phyloP scores from a whole-genome alignment of 148 eudicot genomes.

The Polygonum maritimum region DNA sequence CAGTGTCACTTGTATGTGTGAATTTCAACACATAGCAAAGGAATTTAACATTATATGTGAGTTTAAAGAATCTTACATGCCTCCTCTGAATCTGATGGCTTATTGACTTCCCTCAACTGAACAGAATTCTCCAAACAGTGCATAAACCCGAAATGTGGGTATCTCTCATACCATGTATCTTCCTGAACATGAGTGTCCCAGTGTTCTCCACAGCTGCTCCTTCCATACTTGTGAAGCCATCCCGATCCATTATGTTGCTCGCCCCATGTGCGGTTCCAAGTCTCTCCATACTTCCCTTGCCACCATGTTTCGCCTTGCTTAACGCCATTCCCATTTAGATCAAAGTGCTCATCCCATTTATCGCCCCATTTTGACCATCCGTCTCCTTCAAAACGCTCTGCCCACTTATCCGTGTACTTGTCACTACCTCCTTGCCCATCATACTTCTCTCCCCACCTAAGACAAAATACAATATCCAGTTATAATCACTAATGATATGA shows the following conservation, averaged over 20 bases:
- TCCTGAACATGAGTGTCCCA: constrained; percentile 84
- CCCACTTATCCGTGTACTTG: constrained; percentile 97
- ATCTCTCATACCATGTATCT: constrained; percentile 85
- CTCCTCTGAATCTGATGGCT: constrained; percentile 36
- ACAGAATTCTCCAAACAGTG: constrained; percentile 74
- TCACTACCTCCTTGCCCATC: constrained; percentile 76
- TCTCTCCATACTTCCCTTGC: constrained; percentile 74
- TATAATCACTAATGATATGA: background rate
- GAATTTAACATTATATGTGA: no score
- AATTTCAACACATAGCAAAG: background rate
- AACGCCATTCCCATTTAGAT: constrained; percentile 45
- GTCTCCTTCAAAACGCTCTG: constrained; percentile 74
- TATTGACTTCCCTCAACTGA: constrained; percentile 60
- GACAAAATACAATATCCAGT: background rate
- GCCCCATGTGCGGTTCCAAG: constrained; percentile 95
- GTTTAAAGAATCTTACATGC: background rate
- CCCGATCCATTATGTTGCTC: constrained; percentile 84
- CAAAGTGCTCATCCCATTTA: constrained; percentile 91
- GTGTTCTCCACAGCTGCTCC: constrained; percentile 80
- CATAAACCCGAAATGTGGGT: constrained; percentile 70
- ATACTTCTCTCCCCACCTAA: constrained; percentile 96
- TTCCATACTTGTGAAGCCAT: constrained; percentile 92
- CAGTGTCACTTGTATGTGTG: background rate
- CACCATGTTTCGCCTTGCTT: constrained; percentile 97
- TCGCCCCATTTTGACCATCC: constrained; percentile 97